Evolutionary conservation across 169 alveolate species (phyloP), one percentile per base, ranked within the genome.

Genomic region (Babesia sp.): DNA sequence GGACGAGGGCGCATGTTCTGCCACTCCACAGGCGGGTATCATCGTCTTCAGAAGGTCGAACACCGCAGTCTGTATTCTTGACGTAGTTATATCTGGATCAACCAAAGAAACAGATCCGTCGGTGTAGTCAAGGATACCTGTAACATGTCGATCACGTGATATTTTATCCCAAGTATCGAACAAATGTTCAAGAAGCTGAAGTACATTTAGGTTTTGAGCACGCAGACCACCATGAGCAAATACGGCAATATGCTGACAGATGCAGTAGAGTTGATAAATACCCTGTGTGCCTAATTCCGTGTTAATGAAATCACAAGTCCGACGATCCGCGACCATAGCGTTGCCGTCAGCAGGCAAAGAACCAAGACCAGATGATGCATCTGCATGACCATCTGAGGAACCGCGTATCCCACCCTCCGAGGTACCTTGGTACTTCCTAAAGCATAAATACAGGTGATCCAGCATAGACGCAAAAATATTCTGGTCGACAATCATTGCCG

Each of bases 231-330:
- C 58, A 4, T 3, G 31, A 16, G 64, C 54, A 33, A n/a, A 78
- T 20, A n/a, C 28, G 33, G 14, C 26, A 22, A 78, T 51, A 56
- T 78, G 81, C 45, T 78, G 86, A 26, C 71, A 68, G 5, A 78
- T 78, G 51, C 86, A 78, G 63, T 68, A 66, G 24, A 70, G 61
- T 28, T 78, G 86, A 39, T 78, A 78, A 14, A 69, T 58, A 24
- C 86, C 86, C 55, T 58, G 79, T 22, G 73, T 78, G n/a, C 86
- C 86, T 31, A 78, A n/a, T 12, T 64, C 44, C 29, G 22, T 64
- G 11, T 74, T 26, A 22, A 75, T 26, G 60, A 75, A 75, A 54
- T 64, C 63, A 16, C 5, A 14, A 1, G 71, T 12, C n/a, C 33
- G 56, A 28, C n/a, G 41, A 6, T 54, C 63, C 22, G 57, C 57